Percentiles rank a stretch among this genome's conserved stretches.
Conservation (phyloP, 1,284 basidiomycete species). For the Cutaneotrichosporon sp. region DNA sequence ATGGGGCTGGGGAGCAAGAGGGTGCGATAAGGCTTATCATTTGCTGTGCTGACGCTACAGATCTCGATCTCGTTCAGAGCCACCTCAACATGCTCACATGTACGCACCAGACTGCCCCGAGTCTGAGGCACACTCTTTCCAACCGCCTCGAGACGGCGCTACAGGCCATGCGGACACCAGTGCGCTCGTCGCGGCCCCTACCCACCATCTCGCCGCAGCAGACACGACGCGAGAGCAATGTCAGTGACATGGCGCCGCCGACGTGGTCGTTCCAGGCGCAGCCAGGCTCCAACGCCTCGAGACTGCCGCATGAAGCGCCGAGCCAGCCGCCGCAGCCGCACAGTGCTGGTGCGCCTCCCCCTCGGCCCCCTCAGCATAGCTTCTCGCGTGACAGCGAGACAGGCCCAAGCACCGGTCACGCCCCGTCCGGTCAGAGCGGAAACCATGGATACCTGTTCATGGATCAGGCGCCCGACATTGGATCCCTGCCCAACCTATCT, state of each 20-base stretch:
- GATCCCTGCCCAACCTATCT: conserved; percentile 10
- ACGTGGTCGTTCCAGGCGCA: conserved; percentile 3
- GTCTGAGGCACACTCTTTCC: conserved; percentile 19
- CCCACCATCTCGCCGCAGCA: neutral
- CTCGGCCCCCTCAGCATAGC: too few species aligned
- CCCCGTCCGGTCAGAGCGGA: too few species aligned
- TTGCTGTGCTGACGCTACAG: neutral
- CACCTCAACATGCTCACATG: conserved; percentile 18
- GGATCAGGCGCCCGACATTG: conserved; percentile 14
- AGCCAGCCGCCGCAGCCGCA: neutral
- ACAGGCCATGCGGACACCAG: conserved; percentile 18
- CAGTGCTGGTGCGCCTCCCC: too few species aligned
- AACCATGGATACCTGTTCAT: conserved; percentile 9
- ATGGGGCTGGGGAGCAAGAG: conserved; percentile 11
- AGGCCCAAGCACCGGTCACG: neutral
- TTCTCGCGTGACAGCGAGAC: neutral
- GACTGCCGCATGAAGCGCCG: neutral
- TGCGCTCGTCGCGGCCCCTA: neutral
- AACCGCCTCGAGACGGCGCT: conserved; percentile 16
- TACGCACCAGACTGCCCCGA: conserved; percentile 19
- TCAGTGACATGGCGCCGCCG: neutral
- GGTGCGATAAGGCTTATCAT: neutral
- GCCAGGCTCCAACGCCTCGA: neutral
- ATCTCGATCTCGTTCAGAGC: conserved; percentile 21
- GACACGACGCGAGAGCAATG: neutral